Evolutionary conservation across 495 filamentous ascomycete species (phyloP).

Genomic region (Entonaema liquescens): DNA sequence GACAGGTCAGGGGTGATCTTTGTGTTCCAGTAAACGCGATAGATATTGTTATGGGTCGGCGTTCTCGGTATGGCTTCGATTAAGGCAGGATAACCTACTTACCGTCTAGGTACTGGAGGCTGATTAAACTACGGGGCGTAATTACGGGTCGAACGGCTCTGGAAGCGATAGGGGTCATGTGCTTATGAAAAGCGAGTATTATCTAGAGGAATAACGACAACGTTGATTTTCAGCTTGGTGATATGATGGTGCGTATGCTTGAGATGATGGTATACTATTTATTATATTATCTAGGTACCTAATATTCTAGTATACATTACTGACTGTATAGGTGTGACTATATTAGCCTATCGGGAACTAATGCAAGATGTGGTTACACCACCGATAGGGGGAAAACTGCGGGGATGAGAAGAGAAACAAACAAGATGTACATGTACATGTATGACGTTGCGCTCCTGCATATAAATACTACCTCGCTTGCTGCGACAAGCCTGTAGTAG

Average conservation of each 20-base stretch:
- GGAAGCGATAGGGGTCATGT: neutral
- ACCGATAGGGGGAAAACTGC: neutral
- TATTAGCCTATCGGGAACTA: slow-evolving; percentile 2
- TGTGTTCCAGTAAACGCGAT: slow-evolving; percentile 67
- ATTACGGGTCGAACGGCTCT: neutral
- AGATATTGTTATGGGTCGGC: slow-evolving; percentile 9
- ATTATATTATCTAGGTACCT: neutral
- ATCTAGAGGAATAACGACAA: neutral
- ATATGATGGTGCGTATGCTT: no score
- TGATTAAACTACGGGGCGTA: slow-evolving; percentile 7
- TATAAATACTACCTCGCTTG: slow-evolving; percentile 4
- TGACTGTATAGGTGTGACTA: neutral
- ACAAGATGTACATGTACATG: no score
- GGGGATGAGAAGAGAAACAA: neutral
- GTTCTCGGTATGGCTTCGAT: neutral
- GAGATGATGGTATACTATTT: no score
- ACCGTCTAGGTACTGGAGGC: neutral
- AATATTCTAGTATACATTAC: no score
- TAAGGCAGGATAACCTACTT: slow-evolving; percentile 5
- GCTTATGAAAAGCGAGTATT: neutral
- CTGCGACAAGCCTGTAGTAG: no score
- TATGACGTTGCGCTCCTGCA: slow-evolving; percentile 19
- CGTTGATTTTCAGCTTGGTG: no score
- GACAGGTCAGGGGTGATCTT: slow-evolving; percentile 94
- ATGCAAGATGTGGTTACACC: neutral